A percentile compares a stretch with the other conserved stretches of the same genome.
These are phyloP conservation scores for Trametes hirsuta DNA, from an alignment of 1,284 basidiomycete genomes.

Conservation along the genomic window DNA sequence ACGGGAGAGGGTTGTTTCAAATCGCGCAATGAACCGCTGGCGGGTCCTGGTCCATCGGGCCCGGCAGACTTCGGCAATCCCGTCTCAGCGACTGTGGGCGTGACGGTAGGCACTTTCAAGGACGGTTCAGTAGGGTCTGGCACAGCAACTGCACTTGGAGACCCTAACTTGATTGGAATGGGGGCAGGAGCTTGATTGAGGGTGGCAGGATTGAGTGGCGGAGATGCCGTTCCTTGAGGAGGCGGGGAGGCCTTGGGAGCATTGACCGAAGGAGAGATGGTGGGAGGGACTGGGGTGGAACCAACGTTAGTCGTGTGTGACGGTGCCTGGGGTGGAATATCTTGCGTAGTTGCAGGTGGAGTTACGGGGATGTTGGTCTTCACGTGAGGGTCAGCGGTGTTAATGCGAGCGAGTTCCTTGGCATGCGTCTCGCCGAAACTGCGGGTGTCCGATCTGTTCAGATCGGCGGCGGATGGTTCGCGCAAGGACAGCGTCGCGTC, in stretches of 20 bases:
- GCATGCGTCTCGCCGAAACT: constrained; percentile 84
- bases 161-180: constrained; percentile 42
- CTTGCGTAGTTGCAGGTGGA: constrained; percentile 36
- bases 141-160: constrained; percentile 33
- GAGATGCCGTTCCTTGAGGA: constrained; percentile 30
- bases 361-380: constrained; percentile 45
- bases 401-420: constrained; percentile 64
- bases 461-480: constrained; percentile 47
- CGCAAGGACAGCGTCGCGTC: constrained; percentile 55
- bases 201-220: constrained; percentile 52
- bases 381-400: constrained; percentile 36
- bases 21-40: constrained; percentile 62
- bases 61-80: constrained; percentile 59
- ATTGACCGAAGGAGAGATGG: constrained; percentile 15
- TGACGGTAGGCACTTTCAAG: constrained; percentile 38
- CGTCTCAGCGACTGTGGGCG: constrained; percentile 67
- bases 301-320: constrained; percentile 18
- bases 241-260: constrained; percentile 23
- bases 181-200: constrained; percentile 62
- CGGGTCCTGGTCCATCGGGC: constrained; percentile 63
- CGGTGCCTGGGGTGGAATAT: constrained; percentile 19
- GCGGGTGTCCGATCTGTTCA: constrained; percentile 69
- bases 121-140: constrained; percentile 36
- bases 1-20: constrained; percentile 44
- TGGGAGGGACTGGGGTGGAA: neutral